These are phyloP conservation scores for Fusarium sp. DNA, from an alignment of 2,329 filamentous ascomycete species.

Conservation along the genomic window DNA sequence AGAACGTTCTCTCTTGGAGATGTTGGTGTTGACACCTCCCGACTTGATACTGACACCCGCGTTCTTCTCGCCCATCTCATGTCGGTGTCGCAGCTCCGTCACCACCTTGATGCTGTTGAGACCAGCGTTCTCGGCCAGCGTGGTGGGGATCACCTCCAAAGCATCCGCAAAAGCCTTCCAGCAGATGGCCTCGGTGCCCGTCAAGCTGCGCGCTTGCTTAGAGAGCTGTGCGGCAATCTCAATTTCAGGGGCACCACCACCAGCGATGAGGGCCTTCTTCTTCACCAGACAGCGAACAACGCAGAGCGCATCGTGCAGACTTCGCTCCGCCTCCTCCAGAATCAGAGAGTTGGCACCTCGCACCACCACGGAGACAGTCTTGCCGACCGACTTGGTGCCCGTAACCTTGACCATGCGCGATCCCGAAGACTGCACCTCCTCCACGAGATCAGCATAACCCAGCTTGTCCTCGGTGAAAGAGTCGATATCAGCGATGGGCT, in stretches of 20 bases:
- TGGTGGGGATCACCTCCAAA: constrained; percentile 96
- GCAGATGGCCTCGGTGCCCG: constrained; percentile 95
- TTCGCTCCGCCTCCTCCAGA: constrained; percentile 96
- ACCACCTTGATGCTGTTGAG: constrained; percentile 99
- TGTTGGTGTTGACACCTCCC: constrained; percentile 96
- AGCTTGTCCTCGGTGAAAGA: constrained; percentile 99
- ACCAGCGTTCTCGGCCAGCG: constrained; percentile 95
- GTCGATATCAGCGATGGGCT: constrained; percentile 97
- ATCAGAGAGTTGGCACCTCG: constrained; percentile 95
- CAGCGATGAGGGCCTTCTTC: constrained; percentile 99
- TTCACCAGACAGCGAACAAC: constrained; percentile 98
- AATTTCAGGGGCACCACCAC: constrained; percentile 95
- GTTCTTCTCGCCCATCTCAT: constrained; percentile 94
- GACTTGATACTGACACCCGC: constrained; percentile 98
- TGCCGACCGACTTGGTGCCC: constrained; percentile 84
- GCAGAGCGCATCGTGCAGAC: constrained; percentile 95
- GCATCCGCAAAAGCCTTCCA: constrained; percentile 99
- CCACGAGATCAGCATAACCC: constrained; percentile 90
- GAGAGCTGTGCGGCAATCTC: constrained; percentile 91
- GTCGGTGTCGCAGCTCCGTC: constrained; percentile 92
- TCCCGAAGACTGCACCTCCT: constrained; percentile 89
- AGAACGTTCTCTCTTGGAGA: constrained; percentile 96
- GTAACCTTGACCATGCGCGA: constrained; percentile 95
- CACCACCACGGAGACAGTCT: constrained; percentile 94
- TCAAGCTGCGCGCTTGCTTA: constrained; percentile 83